Evolutionary conservation across 176 grass and related monocot genomes (phyloP).

Genomic region (Carex myosuroides): DNA sequence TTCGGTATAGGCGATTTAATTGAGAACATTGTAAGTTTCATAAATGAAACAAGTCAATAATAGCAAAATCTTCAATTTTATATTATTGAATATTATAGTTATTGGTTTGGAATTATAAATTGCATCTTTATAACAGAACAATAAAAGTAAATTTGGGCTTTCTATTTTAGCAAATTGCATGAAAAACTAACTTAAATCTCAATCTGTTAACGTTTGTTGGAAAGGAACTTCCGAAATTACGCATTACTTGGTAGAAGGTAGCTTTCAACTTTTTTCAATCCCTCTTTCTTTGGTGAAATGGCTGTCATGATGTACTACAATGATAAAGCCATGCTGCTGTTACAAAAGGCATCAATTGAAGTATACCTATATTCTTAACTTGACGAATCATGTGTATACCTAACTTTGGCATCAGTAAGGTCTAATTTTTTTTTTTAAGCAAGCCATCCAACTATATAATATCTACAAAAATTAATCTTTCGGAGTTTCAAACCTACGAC

Average conservation of each 20-base stretch:
- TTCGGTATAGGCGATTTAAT: neutral
- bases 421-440: no score
- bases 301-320: neutral
- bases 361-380: neutral
- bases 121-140: neutral
- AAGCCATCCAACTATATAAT: no score
- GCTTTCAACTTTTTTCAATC: constrained; percentile 9
- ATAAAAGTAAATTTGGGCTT: neutral
- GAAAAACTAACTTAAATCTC: neutral
- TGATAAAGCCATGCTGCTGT: neutral
- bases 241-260: neutral
- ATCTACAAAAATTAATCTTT: no score
- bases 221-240: neutral
- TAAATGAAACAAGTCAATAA: neutral
- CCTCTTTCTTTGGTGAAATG: neutral
- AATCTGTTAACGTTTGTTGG: neutral
- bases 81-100: no score
- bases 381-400: neutral
- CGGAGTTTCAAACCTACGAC: no score
- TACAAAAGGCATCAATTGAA: neutral
- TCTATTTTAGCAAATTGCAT: neutral
- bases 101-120: no score
- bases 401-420: neutral
- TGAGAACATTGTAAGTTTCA: neutral
- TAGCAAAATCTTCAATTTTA: neutral